phyloP scores from a whole-genome alignment of 345 rosid genomes.

The Eucalyptus decipiens region DNA sequence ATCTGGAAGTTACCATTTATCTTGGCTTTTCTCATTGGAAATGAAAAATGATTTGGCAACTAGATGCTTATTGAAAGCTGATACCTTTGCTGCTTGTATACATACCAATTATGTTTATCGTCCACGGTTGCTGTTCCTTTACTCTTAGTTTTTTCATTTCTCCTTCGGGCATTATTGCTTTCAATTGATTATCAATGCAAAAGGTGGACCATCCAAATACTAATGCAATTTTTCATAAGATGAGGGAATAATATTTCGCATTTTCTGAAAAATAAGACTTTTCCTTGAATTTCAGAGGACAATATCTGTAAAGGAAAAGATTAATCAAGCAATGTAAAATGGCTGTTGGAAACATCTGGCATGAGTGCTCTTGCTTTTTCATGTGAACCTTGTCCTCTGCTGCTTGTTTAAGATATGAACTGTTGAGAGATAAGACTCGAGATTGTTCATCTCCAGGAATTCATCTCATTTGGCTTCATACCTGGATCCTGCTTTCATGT shows the following conservation, averaged over 20 bases:
- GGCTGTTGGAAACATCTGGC: not conserved
- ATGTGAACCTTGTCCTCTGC: not conserved
- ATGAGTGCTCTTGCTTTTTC: not conserved
- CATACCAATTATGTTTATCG: not conserved
- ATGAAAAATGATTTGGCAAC: not conserved
- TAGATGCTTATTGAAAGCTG: not conserved
- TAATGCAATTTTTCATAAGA: not conserved
- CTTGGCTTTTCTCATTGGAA: not conserved
- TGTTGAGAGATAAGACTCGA: not conserved
- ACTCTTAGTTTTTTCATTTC: not conserved
- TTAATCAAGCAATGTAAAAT: not conserved
- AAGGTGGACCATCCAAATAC: not conserved
- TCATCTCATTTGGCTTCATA: constrained; percentile 72
- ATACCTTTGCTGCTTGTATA: not conserved
- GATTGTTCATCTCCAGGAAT: constrained; percentile 41
- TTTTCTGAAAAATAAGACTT: not conserved
- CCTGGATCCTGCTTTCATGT: constrained; percentile 98
- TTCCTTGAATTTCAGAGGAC: not conserved
- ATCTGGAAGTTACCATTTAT: not conserved
- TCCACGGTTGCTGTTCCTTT: not conserved
- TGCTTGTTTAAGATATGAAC: not conserved
- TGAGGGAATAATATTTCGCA: not conserved
- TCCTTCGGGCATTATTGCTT: not conserved
- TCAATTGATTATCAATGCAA: not conserved
- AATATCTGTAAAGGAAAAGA: not conserved